Evolutionary conservation across 106 monocot species (phyloP).

Genomic region (Agapanthus africanus): DNA sequence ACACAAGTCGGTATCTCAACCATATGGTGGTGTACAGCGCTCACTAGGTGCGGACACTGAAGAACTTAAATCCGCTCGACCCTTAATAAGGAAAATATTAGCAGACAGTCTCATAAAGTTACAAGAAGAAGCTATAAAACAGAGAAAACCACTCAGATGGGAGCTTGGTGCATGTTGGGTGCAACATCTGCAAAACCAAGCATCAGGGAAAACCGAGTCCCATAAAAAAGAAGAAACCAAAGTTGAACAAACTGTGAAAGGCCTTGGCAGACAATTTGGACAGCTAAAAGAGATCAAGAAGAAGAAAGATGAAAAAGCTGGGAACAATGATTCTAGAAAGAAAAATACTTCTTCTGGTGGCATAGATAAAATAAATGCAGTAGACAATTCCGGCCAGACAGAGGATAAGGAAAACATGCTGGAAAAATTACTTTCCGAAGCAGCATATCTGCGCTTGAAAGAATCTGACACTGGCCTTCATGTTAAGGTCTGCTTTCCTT

Average conservation of each 20-base stretch:
- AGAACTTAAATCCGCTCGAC: constrained; percentile 25
- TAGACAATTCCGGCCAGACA: constrained; percentile 17
- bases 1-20: constrained; percentile 37
- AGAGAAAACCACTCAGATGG: constrained; percentile 63
- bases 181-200: constrained; percentile 71
- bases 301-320: constrained; percentile 48
- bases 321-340: constrained; percentile 26
- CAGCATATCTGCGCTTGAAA: constrained; percentile 61
- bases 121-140: constrained; percentile 32
- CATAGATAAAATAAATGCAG: constrained; percentile 2
- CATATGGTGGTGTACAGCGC: constrained; percentile 16
- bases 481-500: constrained; percentile 51
- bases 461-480: constrained; percentile 87
- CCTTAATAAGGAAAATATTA: constrained; percentile 38
- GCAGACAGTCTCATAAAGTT: constrained; percentile 46
- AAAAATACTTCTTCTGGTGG: constrained; percentile 20
- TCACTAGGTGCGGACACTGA: constrained; percentile 28
- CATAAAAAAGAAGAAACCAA: constrained; percentile 61
- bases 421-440: constrained; percentile 63
- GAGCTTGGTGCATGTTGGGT: constrained; percentile 98
- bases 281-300: constrained; percentile 85
- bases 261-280: constrained; percentile 82
- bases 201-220: constrained; percentile 44
- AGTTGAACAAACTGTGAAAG: constrained; percentile 66
- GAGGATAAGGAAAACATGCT: constrained; percentile 43